Percentiles rank a stretch among this genome's conserved stretches.
Evolutionary conservation across 495 filamentous ascomycete genomes (phyloP).

Genomic region (Penicillium desertorum): DNA sequence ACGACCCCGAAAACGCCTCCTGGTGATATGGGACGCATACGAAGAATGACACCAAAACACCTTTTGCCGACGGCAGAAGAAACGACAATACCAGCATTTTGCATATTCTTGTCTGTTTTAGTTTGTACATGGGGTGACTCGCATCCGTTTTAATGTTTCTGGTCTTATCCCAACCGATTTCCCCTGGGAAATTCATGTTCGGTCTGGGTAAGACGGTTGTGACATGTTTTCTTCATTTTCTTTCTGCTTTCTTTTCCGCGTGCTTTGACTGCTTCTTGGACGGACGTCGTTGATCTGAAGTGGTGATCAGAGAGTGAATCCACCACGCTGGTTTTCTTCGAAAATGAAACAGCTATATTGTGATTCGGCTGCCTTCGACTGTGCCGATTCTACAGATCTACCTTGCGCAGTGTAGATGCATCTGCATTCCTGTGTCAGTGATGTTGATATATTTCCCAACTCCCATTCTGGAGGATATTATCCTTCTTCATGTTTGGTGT

Average conservation of each 20-base stretch:
- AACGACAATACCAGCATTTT: slow-evolving; percentile 48
- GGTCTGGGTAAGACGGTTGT: slow-evolving; percentile 10
- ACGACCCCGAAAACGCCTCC: slow-evolving; percentile 26
- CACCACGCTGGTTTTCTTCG: neutral
- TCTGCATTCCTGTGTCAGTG: slow-evolving; percentile 2
- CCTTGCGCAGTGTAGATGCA: slow-evolving; percentile 1
- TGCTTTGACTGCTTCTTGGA: slow-evolving; percentile 16
- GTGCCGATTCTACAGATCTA: slow-evolving; percentile 1
- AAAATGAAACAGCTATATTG: slow-evolving; percentile 3
- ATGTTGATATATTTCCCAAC: slow-evolving; percentile 12
- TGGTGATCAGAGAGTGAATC: slow-evolving; percentile 1
- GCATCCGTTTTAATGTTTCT: slow-evolving; percentile 41
- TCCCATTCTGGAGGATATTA: slow-evolving; percentile 8
- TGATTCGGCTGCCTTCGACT: neutral
- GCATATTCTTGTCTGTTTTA: slow-evolving; percentile 43
- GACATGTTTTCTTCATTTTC: slow-evolving; percentile 17
- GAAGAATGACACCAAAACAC: slow-evolving; percentile 38
- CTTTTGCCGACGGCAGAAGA: slow-evolving; percentile 38
- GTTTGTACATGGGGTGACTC: slow-evolving; percentile 44
- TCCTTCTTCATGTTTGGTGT: slow-evolving; percentile 17
- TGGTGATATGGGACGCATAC: slow-evolving; percentile 38
- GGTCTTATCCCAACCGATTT: slow-evolving; percentile 9
- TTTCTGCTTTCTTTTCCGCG: slow-evolving; percentile 14
- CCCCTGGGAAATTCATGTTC: slow-evolving; percentile 15
- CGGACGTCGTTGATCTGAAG: slow-evolving; percentile 12